Base-by-base conservation (phyloP, 306 rosid genomes). In the Ceratonia siliqua region DNA sequence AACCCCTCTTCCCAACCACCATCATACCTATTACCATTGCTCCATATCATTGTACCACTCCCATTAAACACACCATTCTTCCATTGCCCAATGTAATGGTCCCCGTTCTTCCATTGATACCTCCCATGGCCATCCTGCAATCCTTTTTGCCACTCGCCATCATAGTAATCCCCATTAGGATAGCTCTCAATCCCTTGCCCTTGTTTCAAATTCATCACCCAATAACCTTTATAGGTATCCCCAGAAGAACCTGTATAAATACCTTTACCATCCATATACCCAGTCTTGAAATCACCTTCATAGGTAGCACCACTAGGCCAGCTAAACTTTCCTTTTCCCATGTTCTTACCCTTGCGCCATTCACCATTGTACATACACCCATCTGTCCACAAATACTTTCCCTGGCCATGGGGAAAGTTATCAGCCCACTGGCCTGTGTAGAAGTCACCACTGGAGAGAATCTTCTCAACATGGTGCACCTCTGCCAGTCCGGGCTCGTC, bases 241-340 rank as follows among this genome's bases (percentile, higher is more conserved):
- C 96, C 96, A n/a, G 74, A 70, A 3, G 91, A 81, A 38, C 95
- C 93, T 3, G 85, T 87, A 20, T 85, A 91, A 64, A 91, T 94
- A 1, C 97, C 99, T 62, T 77, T 86, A 2, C 99, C 99, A 81
- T 94, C 89, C 93, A 94, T 87, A 32, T 69, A 87, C 15, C 86
- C 88, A 72, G 48, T 48, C 17, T 92, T 88, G 89, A 94, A 91
- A 7, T 89, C 88, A 13, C 99, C 99, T 41, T 92, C 97, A 78
- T 88, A 94, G 48, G 90, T 90, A 4, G 99, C 95, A 8, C 99
- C 97, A 27, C 86, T 88, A 11, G 99, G 99, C 99, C 97, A 94
- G 67, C 95, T 94, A 66, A 92, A 94, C 81, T 69, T 86, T 0
- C 99, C 99, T 43, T 75, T 90, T 0, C 99, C 99, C 54, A 73